Base-by-base conservation (phyloP, 1,284 basidiomycete species). In the Singerocomus rubriflavus region DNA sequence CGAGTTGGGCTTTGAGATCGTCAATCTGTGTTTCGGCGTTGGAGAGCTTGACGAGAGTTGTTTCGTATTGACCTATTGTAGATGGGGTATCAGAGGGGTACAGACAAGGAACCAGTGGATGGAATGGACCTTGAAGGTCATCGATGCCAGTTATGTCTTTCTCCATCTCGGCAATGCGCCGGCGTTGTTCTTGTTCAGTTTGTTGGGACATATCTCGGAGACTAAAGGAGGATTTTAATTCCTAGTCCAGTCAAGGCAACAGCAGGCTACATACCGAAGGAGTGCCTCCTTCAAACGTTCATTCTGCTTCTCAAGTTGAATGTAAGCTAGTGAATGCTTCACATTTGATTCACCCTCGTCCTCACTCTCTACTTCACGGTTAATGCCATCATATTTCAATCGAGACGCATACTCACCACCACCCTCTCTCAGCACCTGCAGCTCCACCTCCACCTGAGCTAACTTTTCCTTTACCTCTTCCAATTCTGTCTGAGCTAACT, bases 281-380 rank as follows among this genome's bases (percentile, higher is more conserved):
- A 99, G 76, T 11, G 96, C 96, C 61, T 98, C 95, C 69, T 97
- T 98, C 46, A 99, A 73, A 9, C 96, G 75, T 62, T 94, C 92
- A 58, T 98, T 99, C 66, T 98, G 95, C 69, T 93, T 97, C 72
- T 98, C 93, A 2, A 99, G 80, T 64, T 98, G 93, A 11, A 96
- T 85, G 62, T 88, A 93, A 1, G 88, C 89, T 39, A 97, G 65
- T 0, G 87, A 84, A 51, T 81, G 78, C 57, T 84, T 85, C 11
- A 77, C 74, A 37, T 71, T 72, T 9, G 70, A 41, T 78, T 81
- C 63, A 34, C 71, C 71, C 25, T 71, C 72, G 10, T 75, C 75
- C 0, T 58, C 70, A 4, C 21, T 21, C 13, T 40, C 68, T 70
- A 21, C 11, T 21, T 8, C 17, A 27, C 3, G 12, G 46, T 66